Evolutionary conservation across 2,329 filamentous ascomycete genomes (phyloP).

Genomic region (Sporothrix dimorphospora): DNA sequence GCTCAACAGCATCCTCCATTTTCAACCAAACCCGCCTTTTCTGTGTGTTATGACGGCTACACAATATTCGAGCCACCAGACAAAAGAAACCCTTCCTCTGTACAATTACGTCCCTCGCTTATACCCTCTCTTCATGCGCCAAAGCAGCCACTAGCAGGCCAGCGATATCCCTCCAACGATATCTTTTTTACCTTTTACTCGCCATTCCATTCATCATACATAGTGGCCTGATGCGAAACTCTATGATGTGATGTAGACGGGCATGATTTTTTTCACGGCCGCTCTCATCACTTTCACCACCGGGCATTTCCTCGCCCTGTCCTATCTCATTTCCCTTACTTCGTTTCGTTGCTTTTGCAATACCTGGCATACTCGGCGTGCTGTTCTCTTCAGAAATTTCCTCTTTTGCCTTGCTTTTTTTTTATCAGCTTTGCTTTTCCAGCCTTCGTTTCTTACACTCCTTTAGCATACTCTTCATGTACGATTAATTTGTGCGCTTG

Average conservation of each 20-base stretch:
- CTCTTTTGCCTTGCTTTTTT: background rate
- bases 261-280: background rate
- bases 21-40: background rate
- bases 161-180: background rate
- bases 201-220: background rate
- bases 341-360: conserved; percentile 11
- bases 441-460: conserved; percentile 25
- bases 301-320: background rate
- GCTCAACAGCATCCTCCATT: conserved; percentile 6
- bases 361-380: conserved; percentile 29
- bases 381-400: background rate
- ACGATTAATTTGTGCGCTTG: conserved; percentile 8
- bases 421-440: background rate
- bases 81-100: background rate
- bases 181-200: background rate
- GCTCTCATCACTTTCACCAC: background rate
- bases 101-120: conserved; percentile 29
- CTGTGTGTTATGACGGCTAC: conserved; percentile 30
- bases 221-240: background rate
- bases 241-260: background rate
- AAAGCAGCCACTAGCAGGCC: conserved; percentile 20
- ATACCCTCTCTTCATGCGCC: conserved; percentile 24
- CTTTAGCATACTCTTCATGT: conserved; percentile 21
- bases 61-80: conserved; percentile 17
- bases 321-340: background rate